Evolutionary conservation across 441 rosid species (phyloP).

Genomic region (Lepidium campestre): DNA sequence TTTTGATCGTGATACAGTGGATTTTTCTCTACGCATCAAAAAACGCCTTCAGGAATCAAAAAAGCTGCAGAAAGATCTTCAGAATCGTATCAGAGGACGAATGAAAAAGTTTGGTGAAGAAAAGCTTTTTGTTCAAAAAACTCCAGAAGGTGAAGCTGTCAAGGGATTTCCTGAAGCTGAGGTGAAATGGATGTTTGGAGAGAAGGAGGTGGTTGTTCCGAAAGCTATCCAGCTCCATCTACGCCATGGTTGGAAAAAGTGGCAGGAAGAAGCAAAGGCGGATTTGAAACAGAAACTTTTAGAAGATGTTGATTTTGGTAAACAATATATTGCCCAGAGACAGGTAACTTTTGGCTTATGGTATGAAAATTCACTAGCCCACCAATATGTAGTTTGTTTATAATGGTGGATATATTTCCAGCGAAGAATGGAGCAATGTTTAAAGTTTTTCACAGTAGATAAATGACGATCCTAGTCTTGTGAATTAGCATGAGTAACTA

Average conservation of each 20-base stretch:
- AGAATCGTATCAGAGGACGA: slow-evolving; percentile 55
- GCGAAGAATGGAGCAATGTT: background rate
- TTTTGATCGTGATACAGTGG: slow-evolving; percentile 53
- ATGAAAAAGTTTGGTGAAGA: slow-evolving; percentile 77
- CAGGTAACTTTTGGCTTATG: slow-evolving; percentile 48
- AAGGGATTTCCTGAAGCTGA: slow-evolving; percentile 90
- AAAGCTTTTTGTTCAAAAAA: slow-evolving; percentile 55
- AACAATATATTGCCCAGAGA: slow-evolving; percentile 61
- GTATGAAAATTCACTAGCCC: slow-evolving; percentile 3
- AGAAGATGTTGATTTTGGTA: slow-evolving; percentile 79
- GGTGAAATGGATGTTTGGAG: slow-evolving; percentile 93
- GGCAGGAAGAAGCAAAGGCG: slow-evolving; percentile 90
- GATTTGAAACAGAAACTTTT: slow-evolving; percentile 63
- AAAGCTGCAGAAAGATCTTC: slow-evolving; percentile 65
- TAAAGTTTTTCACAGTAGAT: slow-evolving; percentile 6
- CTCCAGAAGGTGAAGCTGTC: slow-evolving; percentile 67
- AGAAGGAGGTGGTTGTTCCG: slow-evolving; percentile 80
- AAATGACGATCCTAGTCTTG: background rate
- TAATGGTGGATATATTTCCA: background rate
- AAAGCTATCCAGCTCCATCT: slow-evolving; percentile 69
- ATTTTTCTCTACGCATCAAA: slow-evolving; percentile 60
- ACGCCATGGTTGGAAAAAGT: slow-evolving; percentile 91
- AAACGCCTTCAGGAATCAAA: slow-evolving; percentile 68
- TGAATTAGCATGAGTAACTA: slow-evolving; percentile 5
- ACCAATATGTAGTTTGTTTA: background rate